These are phyloP conservation scores for Aspergillus ellipticus DNA, from an alignment of 495 filamentous ascomycete species.

Conservation along the genomic window DNA sequence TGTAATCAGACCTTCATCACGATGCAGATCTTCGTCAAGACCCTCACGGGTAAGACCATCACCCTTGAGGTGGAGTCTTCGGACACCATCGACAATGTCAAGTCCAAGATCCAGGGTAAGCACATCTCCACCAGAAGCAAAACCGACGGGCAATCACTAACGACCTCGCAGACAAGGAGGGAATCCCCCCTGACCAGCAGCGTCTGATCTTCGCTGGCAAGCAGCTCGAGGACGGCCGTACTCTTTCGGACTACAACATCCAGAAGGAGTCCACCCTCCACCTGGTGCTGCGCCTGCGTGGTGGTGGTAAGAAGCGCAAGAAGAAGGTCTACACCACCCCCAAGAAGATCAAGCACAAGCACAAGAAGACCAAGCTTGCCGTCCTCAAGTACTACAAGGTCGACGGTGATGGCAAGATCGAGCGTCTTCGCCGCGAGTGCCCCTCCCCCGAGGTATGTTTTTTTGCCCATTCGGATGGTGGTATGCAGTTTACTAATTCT, in stretches of 20 bases:
- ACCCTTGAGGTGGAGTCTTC: conserved; percentile 99
- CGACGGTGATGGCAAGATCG: conserved; percentile 98
- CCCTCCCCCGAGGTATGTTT: conserved; percentile 79
- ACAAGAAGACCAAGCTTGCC: conserved; percentile 99
- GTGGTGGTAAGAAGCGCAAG: conserved; percentile 97
- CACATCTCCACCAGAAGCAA: not conserved
- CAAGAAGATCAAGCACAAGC: conserved; percentile 99
- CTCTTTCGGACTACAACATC: conserved; percentile 99
- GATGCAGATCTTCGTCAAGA: conserved; percentile 99
- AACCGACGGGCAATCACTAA: not conserved
- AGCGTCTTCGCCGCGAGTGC: conserved; percentile 97
- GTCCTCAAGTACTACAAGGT: conserved; percentile 99
- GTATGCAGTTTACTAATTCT: conserved; percentile 13
- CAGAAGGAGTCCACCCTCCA: conserved; percentile 99
- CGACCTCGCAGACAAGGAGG: conserved; percentile 82
- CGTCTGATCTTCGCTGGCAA: conserved; percentile 99
- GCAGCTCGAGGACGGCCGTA: conserved; percentile 99
- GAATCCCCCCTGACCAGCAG: conserved; percentile 99
- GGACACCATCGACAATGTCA: conserved; percentile 99
- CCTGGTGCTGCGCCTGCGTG: conserved; percentile 96
- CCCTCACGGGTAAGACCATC: conserved; percentile 99
- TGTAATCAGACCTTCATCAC: conserved; percentile 48
- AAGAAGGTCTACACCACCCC: conserved; percentile 99
- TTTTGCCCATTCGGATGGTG: not conserved
- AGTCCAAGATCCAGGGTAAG: conserved; percentile 81